Evolutionary conservation across 768 basidiomycete species (phyloP).

Genomic region (Boletus rubroflammeus): DNA sequence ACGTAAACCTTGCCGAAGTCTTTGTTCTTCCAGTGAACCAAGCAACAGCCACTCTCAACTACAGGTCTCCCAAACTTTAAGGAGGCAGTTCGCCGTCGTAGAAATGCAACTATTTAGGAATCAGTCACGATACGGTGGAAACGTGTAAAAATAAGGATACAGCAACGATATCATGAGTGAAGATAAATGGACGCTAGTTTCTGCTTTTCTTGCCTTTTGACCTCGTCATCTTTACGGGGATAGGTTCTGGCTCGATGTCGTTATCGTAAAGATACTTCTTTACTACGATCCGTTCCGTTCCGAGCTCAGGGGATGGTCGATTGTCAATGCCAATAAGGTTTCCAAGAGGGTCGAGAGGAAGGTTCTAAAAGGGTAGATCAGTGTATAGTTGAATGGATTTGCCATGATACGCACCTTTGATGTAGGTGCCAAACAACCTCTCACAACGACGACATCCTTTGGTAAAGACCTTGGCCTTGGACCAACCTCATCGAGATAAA

Average conservation of each 20-base stretch:
- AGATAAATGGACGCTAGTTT: constrained; percentile 26
- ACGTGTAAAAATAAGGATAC: constrained; percentile 31
- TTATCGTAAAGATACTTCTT: constrained; percentile 82
- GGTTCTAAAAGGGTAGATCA: constrained; percentile 38
- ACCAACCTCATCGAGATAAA: constrained; percentile 62
- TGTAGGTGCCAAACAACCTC: constrained; percentile 65
- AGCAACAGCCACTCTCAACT: constrained; percentile 62
- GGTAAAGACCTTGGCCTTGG: constrained; percentile 43
- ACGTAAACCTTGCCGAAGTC: constrained; percentile 87
- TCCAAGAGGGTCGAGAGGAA: constrained; percentile 66
- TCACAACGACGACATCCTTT: constrained; percentile 42
- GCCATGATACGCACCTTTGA: constrained; percentile 53
- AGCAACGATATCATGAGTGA: constrained; percentile 26
- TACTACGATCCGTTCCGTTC: constrained; percentile 62
- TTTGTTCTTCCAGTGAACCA: constrained; percentile 79
- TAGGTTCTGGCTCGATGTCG: constrained; percentile 43
- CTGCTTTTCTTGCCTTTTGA: constrained; percentile 51
- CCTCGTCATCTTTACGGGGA: constrained; percentile 49
- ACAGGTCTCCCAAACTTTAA: constrained; percentile 38
- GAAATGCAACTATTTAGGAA: background rate
- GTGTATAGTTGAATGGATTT: background rate
- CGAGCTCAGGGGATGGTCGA: constrained; percentile 52
- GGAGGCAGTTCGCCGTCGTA: background rate
- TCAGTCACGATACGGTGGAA: background rate
- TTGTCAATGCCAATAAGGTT: constrained; percentile 57